Evolutionary conservation across 345 rosid genomes (phyloP), one percentile per base, ranked within the genome.

Genomic region (Nephelium lappaceum): DNA sequence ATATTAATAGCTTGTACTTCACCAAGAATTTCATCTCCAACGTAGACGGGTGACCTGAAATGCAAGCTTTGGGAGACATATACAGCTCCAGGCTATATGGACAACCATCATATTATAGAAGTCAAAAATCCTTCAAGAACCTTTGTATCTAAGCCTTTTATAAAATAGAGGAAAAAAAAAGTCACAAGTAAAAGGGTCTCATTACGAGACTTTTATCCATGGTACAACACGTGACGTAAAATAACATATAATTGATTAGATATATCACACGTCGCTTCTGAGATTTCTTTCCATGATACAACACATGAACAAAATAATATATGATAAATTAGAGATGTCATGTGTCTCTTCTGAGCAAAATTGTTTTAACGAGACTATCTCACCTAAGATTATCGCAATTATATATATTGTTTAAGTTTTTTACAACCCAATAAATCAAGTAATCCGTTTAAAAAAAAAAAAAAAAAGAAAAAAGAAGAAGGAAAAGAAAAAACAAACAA

Each of bases 51-150:
- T 36, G 81, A 85, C 80, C 86, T 90, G 82, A 92, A 96, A 81
- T 88, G 89, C 89, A 92, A 83, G 85, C 85, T 90, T 76, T 94
- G 98, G 65, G 97, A 92, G 67, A 85, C 91, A 79, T 96, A 93
- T 19, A 94, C 78, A 41, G 97, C 97, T 86, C 98, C 94, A 41
- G 98, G 97, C 97, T 96, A 65, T 94, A 65, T 72, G 78, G 72
- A 73, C 41, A 41, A 12, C 5, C 58, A 36, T 25, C 16, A 53
- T 18, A 23, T 47, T 51, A 60, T 11, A 49, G 11, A 47, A 11
- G 45, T 76, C 24, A 77, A 62, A 63, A 31, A 62, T 24, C 66
- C 5, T 42, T 19, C 36, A 8, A 15, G 18, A 8, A 53, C 11
- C 11, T 45, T 10, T 11, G 36, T 31, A 31, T 31, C 36, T 31